Base-by-base conservation (phyloP, 306 rosid genomes). In the Canavalia ensiformis region DNA sequence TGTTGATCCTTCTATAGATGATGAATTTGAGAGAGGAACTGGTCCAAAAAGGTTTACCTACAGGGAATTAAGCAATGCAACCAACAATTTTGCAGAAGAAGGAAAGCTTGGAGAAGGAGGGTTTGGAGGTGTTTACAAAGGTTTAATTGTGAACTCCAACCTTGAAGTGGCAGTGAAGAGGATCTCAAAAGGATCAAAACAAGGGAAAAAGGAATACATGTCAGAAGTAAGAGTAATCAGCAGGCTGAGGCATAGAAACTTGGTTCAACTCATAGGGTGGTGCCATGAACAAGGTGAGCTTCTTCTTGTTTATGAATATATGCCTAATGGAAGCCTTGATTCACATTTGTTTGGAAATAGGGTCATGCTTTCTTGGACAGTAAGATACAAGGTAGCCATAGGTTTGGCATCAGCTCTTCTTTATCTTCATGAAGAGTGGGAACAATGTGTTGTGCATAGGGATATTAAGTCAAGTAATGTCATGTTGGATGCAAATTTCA, bases 281-380 rank as follows among this genome's bases (percentile, higher is more conserved):
- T 93, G 93, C 66, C 97, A 93, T 47, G 91, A 88, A 74, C 78
- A 73, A 73, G 89, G 88, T 42, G 97, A 93, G 34, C 79, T 93
- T 10, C 89, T 93, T 80, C 94, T 91, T 8, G 92, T 90, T 12
- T 91, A 93, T 35, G 95, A 92, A 34, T 83, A 84, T 39, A 81
- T 89, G 91, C 94, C 93, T 2, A 90, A 92, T 68, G 94, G 94
- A 80, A 92, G 97, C 85, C 94, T 93, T 73, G 97, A 91, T 57
- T 84, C 84, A n/a, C 91, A 93, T 82, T 75, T 93, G 8, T 93
- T 91, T 75, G 88, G 91, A 11, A 78, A 31, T 18, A 81, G 81
- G 30, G 66, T 52, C 2, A 62, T 71, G 29, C 88, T 93, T 28
- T 62, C 77, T 51, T 93, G 96, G 97, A 12, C 42, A 0, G 33